Evolutionary conservation across 257 asterid genomes (phyloP).

Genomic region (Solanum chmielewskii): DNA sequence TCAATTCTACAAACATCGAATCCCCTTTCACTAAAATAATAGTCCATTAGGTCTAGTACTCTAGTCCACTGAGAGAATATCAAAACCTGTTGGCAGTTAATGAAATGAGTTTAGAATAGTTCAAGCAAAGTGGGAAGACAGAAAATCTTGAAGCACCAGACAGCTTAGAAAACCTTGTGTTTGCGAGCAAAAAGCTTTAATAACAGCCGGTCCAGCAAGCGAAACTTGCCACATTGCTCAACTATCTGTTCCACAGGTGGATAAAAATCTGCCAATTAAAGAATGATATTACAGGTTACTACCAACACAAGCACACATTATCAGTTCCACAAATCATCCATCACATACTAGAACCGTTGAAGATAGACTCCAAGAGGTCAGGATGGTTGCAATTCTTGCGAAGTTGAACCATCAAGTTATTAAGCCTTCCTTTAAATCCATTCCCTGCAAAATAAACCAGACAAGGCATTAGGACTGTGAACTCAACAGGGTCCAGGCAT

Average conservation of each 20-base stretch:
- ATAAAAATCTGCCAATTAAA: slow-evolving; percentile 34
- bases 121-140: neutral
- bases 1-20: slow-evolving; percentile 84
- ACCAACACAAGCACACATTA: neutral
- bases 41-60: slow-evolving; percentile 86
- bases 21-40: slow-evolving; percentile 82
- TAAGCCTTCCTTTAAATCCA: slow-evolving; percentile 67
- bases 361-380: slow-evolving; percentile 84
- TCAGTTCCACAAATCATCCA: slow-evolving; percentile 1
- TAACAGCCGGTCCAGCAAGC: slow-evolving; percentile 62
- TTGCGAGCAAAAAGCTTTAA: slow-evolving; percentile 63
- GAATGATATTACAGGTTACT: neutral
- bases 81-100: slow-evolving; percentile 49
- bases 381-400: slow-evolving; percentile 98
- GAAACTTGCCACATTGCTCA: slow-evolving; percentile 92
- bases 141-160: neutral
- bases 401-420: slow-evolving; percentile 87
- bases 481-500: neutral
- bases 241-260: slow-evolving; percentile 86
- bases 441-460: slow-evolving; percentile 33
- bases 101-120: neutral
- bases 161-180: slow-evolving; percentile 49
- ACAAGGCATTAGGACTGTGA: neutral
- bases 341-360: slow-evolving; percentile 72
- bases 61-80: slow-evolving; percentile 98